Conservation (phyloP, 768 basidiomycete genomes). For the Gautieria morchelliformis region DNA sequence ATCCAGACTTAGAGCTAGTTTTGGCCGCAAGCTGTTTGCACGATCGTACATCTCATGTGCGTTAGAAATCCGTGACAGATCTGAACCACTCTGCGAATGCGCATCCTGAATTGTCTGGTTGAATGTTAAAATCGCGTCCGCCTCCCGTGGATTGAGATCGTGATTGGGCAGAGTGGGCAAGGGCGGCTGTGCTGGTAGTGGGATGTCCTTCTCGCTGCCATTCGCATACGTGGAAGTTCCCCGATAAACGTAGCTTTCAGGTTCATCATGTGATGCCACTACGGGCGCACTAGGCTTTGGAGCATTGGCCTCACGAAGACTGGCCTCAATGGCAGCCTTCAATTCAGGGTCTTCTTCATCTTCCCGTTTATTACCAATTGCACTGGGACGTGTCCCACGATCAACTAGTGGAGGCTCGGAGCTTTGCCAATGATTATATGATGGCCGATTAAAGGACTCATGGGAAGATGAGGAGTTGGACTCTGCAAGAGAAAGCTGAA, state of each 20-base stretch:
- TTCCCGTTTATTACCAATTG: conserved; percentile 17
- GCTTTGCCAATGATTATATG: conserved; percentile 42
- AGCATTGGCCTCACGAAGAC: conserved; percentile 73
- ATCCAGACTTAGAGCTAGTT: conserved; percentile 73
- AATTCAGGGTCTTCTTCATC: conserved; percentile 92
- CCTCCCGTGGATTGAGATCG: conserved; percentile 74
- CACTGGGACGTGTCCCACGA: conserved; percentile 39
- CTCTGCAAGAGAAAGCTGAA: conserved; percentile 71
- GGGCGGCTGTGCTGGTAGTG: conserved; percentile 16
- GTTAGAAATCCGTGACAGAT: conserved; percentile 73
- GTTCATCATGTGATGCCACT: conserved; percentile 25
- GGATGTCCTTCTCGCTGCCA: background rate
- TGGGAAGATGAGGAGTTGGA: conserved; percentile 32
- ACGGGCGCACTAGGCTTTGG: conserved; percentile 73
- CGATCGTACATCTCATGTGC: conserved; percentile 80
- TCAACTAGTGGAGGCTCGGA: conserved; percentile 63
- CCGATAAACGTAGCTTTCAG: conserved; percentile 22
- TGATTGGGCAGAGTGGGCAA: conserved; percentile 53
- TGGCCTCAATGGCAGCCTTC: conserved; percentile 90
- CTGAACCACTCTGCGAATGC: conserved; percentile 64
- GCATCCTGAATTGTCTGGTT: conserved; percentile 84
- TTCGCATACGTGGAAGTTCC: conserved; percentile 14
- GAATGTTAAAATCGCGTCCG: conserved; percentile 83
- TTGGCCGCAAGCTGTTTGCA: conserved; percentile 68
- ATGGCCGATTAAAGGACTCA: conserved; percentile 48